phyloP scores from a whole-genome alignment of 148 eudicot species.

The Drosera capensis region DNA sequence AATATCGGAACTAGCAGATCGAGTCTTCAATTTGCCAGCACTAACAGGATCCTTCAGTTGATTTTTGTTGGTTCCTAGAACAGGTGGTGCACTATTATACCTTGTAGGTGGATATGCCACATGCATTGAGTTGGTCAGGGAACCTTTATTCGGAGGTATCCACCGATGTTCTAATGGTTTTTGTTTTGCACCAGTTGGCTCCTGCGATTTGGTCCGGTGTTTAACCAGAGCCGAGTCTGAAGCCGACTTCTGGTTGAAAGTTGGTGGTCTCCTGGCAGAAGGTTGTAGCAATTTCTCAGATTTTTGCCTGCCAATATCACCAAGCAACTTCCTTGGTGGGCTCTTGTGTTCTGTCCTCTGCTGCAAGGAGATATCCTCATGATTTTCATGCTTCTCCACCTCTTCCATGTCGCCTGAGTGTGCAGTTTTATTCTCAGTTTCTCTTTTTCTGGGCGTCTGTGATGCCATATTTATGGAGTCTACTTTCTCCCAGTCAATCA shows the following conservation, averaged over 20 bases:
- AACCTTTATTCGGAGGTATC: slow-evolving; percentile 79
- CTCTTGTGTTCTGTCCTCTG: slow-evolving; percentile 34
- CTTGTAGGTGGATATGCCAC: slow-evolving; percentile 64
- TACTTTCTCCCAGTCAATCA: slow-evolving; percentile 16
- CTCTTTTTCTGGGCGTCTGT: slow-evolving; percentile 14
- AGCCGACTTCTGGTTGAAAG: slow-evolving; percentile 37
- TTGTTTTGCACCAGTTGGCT: slow-evolving; percentile 31
- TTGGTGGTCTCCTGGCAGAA: slow-evolving; percentile 32
- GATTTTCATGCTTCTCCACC: slow-evolving; percentile 16
- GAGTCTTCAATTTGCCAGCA: slow-evolving; percentile 29
- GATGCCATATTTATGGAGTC: slow-evolving; percentile 11
- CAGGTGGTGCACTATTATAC: slow-evolving; percentile 55
- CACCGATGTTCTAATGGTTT: slow-evolving; percentile 45
- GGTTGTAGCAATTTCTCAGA: slow-evolving; percentile 31
- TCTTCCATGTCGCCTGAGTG: slow-evolving; percentile 13
- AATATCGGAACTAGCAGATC: slow-evolving; percentile 15
- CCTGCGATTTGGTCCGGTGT: slow-evolving; percentile 33
- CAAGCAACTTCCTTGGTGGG: slow-evolving; percentile 25
- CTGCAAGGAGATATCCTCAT: slow-evolving; percentile 14
- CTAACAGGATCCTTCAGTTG: slow-evolving; percentile 30
- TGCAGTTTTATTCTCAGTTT: slow-evolving; percentile 12
- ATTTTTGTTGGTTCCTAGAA: slow-evolving; percentile 18
- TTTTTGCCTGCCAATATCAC: slow-evolving; percentile 31
- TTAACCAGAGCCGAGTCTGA: slow-evolving; percentile 34
- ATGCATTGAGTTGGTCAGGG: slow-evolving; percentile 80